A percentile compares a stretch with the other conserved stretches of the same genome.
Evolutionary conservation across 495 filamentous ascomycete genomes (phyloP).

Genomic region (Annulohypoxylon stygium): DNA sequence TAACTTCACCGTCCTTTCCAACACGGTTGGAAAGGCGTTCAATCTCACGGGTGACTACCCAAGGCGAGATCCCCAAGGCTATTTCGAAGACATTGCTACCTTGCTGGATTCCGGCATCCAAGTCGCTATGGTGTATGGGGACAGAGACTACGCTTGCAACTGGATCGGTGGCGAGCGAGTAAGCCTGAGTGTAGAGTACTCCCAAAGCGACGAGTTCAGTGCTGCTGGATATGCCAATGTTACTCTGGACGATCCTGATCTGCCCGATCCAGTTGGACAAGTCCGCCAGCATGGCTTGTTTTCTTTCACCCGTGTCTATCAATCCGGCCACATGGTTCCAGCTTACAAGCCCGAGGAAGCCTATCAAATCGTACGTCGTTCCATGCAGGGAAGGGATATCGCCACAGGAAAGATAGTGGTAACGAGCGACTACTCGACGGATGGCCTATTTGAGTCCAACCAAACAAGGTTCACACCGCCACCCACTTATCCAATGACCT

Average conservation of each 20-base stretch:
- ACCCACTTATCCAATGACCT: constrained; percentile 18
- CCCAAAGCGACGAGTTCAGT: constrained; percentile 57
- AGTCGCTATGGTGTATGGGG: constrained; percentile 74
- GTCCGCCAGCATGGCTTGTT: constrained; percentile 71
- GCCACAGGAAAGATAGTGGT: constrained; percentile 64
- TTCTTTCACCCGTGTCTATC: constrained; percentile 70
- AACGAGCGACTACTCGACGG: constrained; percentile 27
- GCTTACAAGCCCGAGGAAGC: constrained; percentile 61
- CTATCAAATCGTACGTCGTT: constrained; percentile 59
- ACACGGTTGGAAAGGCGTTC: constrained; percentile 66
- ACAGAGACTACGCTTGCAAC: constrained; percentile 72
- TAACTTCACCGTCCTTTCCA: constrained; percentile 71
- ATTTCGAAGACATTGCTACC: constrained; percentile 61
- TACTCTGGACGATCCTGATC: constrained; percentile 59
- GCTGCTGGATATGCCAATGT: constrained; percentile 65
- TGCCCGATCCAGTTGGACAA: constrained; percentile 62
- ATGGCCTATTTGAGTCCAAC: constrained; percentile 20
- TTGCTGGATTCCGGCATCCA: constrained; percentile 69
- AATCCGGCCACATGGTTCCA: constrained; percentile 73
- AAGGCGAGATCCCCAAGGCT: constrained; percentile 57
- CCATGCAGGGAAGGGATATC: constrained; percentile 66
- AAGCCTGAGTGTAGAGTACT: constrained; percentile 54
- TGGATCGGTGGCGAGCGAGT: constrained; percentile 72
- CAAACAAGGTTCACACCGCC: constrained; percentile 17
- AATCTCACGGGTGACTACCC: constrained; percentile 63